Base-by-base conservation (phyloP, 2,329 filamentous ascomycete genomes). In the Penicillium oxalicum region DNA sequence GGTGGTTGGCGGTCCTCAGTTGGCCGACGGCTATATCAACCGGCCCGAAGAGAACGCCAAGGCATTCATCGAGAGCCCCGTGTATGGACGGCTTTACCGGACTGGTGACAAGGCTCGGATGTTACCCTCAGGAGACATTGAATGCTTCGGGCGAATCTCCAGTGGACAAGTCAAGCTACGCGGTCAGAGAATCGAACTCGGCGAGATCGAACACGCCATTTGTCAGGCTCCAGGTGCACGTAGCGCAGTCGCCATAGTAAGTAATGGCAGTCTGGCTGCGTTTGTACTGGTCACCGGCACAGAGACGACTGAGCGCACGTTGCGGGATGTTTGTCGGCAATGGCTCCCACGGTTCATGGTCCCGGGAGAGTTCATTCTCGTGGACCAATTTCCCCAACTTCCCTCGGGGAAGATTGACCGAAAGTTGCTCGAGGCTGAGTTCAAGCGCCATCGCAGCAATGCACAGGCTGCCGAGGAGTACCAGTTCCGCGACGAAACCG, bases 301-400 rank as follows among this genome's bases (percentile, higher is more conserved):
- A 5, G 61, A 64, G 5, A 58, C 73, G 49, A 70, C 69, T 13
- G 66, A 64, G 32, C 64, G 66, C 27, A 53, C 66, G 9, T 71
- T 95, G 9, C 61, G 79, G 29, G 62, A 74, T 12, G 78, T 74
- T 4, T 95, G 88, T 67, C 77, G 75, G 44, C 75, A 77, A 44
- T 95, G 89, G 88, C 75, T 96, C 1, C 88, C 90, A 0, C 74
- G 76, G 4, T 93, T 84, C 62, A 95, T 95, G 91, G 70, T 94
- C 1, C 91, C 91, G 0, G 78, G 79, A 4, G 86, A 94, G 52
- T 71, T 94, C 25, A 66, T 88, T 0, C 61, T 86, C 1, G 70
- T 86, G 53, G 56, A 75, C 0, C 72, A 77, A 7, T 83, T 95
- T 48, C 89, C 89, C 0, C 82, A 84, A 45, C 72, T 95, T 18